Conservation (phyloP, 2,329 filamentous ascomycete genomes). For the Apiospora rasikravindrae region DNA sequence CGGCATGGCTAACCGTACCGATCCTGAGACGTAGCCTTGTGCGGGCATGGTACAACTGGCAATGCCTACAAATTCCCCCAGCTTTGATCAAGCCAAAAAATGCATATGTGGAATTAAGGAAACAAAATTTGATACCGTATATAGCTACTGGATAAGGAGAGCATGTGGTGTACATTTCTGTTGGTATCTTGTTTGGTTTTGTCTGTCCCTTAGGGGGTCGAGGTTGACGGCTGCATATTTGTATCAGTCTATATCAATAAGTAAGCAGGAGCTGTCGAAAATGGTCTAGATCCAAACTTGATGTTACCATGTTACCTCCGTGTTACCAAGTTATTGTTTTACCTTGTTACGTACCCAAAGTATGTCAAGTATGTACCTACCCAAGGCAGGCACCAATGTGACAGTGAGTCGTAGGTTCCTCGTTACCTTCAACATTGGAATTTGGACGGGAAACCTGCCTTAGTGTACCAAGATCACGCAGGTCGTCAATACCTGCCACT, state of each 20-base stretch:
- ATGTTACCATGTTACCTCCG: background rate
- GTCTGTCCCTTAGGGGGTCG: too few species aligned
- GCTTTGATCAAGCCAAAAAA: too few species aligned
- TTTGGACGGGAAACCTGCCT: conserved; percentile 4
- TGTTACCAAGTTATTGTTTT: too few species aligned
- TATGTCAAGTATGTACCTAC: too few species aligned
- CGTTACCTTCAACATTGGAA: background rate
- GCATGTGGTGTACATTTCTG: too few species aligned
- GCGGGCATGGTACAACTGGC: background rate
- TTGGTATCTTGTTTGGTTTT: too few species aligned
- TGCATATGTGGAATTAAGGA: background rate
- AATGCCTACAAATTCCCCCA: too few species aligned
- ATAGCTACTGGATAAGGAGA: background rate
- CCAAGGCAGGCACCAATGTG: too few species aligned
- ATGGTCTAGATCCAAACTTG: background rate
- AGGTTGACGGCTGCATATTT: too few species aligned
- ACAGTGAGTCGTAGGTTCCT: background rate
- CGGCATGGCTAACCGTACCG: background rate
- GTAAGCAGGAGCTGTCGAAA: background rate
- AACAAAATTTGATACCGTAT: too few species aligned
- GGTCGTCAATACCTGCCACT: background rate
- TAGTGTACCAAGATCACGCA: conserved; percentile 14
- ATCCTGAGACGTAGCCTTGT: background rate
- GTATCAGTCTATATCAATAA: background rate
- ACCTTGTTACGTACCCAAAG: too few species aligned